phyloP scores from a whole-genome alignment of 2,329 filamentous ascomycete species.

The Akanthomyces dipterigenus region DNA sequence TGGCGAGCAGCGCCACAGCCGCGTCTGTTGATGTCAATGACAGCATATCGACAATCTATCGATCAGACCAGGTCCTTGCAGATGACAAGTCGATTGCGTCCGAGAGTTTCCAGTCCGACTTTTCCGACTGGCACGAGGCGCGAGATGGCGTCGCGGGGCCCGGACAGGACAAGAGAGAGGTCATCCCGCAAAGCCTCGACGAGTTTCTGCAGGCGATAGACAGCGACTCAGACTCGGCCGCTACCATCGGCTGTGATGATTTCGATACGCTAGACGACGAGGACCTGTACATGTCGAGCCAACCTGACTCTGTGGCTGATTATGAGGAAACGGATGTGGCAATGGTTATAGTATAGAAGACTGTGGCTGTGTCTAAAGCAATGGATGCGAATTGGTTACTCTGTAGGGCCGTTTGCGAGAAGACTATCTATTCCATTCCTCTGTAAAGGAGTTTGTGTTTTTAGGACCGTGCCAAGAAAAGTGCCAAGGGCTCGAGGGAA shows the following conservation, averaged over 20 bases:
- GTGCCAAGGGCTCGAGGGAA: neutral
- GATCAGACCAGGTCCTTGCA: constrained; percentile 25
- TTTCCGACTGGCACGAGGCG: constrained; percentile 29
- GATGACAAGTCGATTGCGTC: constrained; percentile 28
- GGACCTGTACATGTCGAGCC: neutral
- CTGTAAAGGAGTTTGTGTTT: neutral
- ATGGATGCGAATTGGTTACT: neutral
- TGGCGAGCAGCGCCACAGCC: constrained; percentile 27
- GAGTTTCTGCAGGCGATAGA: constrained; percentile 16
- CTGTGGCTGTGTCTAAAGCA: neutral
- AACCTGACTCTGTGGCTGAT: neutral
- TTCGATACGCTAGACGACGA: constrained; percentile 3
- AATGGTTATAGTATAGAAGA: constrained; percentile 2
- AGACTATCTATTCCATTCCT: neutral
- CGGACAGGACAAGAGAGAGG: constrained; percentile 19
- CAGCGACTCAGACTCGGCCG: constrained; percentile 5
- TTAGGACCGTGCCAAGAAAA: neutral
- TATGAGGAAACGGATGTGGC: neutral
- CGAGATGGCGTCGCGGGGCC: constrained; percentile 26
- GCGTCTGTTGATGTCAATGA: constrained; percentile 34
- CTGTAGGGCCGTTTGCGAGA: neutral
- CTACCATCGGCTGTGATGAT: constrained; percentile 1
- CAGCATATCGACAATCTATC: constrained; percentile 31
- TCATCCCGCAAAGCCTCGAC: constrained; percentile 14
- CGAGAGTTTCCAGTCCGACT: constrained; percentile 28